Conservation (phyloP, 2,329 filamentous ascomycete genomes). For the Fusarium foetens region DNA sequence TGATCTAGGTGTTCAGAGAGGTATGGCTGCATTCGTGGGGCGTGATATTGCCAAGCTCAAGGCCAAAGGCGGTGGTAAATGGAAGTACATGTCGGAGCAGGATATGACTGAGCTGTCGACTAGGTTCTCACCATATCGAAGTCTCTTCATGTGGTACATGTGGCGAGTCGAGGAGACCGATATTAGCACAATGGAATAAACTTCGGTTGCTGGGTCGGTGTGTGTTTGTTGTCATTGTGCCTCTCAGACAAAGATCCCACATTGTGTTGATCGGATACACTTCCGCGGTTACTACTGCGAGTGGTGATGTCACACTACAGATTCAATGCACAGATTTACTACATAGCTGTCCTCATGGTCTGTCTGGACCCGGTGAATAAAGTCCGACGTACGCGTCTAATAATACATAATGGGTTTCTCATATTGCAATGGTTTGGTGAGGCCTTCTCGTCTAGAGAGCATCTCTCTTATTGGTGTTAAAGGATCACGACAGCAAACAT, state of each 20-base stretch:
- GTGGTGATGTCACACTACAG: constrained; percentile 36
- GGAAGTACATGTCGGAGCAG: constrained; percentile 96
- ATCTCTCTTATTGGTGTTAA: background rate
- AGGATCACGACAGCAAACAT: background rate
- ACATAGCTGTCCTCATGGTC: constrained; percentile 6
- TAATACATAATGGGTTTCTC: constrained; percentile 8
- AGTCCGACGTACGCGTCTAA: background rate
- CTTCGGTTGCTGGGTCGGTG: constrained; percentile 28
- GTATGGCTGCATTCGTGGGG: constrained; percentile 89
- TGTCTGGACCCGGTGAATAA: constrained; percentile 5
- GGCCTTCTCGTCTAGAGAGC: constrained; percentile 2
- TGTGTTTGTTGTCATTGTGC: constrained; percentile 22
- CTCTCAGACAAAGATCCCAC: constrained; percentile 2
- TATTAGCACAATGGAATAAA: constrained; percentile 66
- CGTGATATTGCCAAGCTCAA: constrained; percentile 87
- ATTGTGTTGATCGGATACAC: constrained; percentile 14
- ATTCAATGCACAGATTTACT: background rate
- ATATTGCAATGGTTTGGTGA: background rate
- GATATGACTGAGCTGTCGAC: constrained; percentile 89
- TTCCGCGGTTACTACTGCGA: background rate
- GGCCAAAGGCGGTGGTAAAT: constrained; percentile 81
- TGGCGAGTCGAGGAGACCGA: constrained; percentile 88
- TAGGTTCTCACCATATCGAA: constrained; percentile 86
- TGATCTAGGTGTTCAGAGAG: constrained; percentile 92
- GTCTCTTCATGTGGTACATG: constrained; percentile 98